Evolutionary conservation across 768 basidiomycete species (phyloP).

Genomic region (Clavulina sp.): DNA sequence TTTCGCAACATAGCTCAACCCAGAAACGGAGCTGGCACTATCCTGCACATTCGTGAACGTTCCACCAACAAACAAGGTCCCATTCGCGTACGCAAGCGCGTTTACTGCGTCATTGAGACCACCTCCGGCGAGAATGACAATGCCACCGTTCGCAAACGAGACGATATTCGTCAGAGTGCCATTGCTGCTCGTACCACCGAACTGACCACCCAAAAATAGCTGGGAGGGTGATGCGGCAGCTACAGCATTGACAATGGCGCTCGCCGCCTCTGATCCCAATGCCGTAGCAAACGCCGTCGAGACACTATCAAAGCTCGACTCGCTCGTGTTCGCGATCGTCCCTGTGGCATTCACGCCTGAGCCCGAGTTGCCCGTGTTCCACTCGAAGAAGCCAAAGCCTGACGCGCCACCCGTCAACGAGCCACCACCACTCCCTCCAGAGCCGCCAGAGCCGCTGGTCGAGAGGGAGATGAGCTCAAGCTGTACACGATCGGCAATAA

Average conservation of each 20-base stretch:
- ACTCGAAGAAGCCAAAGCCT: constrained; percentile 83
- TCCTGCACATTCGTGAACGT: constrained; percentile 50
- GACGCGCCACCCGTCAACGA: constrained; percentile 17
- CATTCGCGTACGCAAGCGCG: constrained; percentile 42
- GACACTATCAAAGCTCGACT: constrained; percentile 48
- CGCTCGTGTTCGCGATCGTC: constrained; percentile 43
- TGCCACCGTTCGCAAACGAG: constrained; percentile 40
- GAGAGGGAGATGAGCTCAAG: constrained; percentile 51
- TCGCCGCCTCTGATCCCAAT: constrained; percentile 31
- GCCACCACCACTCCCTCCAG: constrained; percentile 18
- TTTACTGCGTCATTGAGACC: constrained; percentile 72
- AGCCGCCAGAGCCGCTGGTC: constrained; percentile 21
- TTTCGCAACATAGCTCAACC: constrained; percentile 43
- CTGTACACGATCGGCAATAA: constrained; percentile 80
- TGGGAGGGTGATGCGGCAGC: constrained; percentile 47
- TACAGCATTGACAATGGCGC: constrained; percentile 28
- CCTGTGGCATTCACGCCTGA: constrained; percentile 39
- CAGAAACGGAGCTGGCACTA: constrained; percentile 30
- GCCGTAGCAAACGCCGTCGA: constrained; percentile 45
- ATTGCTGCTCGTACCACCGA: constrained; percentile 40
- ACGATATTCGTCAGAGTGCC: constrained; percentile 51
- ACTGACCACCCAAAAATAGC: constrained; percentile 63
- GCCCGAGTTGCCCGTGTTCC: constrained; percentile 35
- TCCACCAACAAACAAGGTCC: constrained; percentile 73
- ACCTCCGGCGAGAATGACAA: constrained; percentile 35